phyloP scores from a whole-genome alignment of 163 green algal genomes.

The Scenedesmus sp. region DNA sequence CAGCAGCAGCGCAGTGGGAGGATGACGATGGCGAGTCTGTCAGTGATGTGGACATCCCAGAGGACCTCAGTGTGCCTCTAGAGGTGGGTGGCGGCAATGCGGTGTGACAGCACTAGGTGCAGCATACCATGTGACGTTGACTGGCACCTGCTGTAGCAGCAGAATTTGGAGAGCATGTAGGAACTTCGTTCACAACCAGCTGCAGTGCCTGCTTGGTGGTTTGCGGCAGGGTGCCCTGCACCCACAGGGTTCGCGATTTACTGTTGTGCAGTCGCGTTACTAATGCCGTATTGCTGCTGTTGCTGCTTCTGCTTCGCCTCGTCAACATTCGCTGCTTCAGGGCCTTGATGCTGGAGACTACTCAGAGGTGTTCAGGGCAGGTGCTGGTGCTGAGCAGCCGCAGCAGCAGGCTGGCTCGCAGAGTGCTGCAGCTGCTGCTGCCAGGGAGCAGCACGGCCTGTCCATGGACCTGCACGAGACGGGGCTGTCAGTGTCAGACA shows the following conservation, averaged over 20 bases:
- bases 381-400: not conserved
- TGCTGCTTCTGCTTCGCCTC: not conserved
- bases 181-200: too few species aligned
- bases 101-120: not conserved
- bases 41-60: constrained; percentile 35
- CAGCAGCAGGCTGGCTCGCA: not conserved
- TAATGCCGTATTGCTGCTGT: not conserved
- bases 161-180: too few species aligned
- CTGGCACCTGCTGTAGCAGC: not conserved
- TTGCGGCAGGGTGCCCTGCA: not conserved
- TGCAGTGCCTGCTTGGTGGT: too few species aligned
- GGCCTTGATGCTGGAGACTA: not conserved
- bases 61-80: constrained; percentile 26
- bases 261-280: not conserved
- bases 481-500: not conserved
- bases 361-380: constrained; percentile 4
- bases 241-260: not conserved
- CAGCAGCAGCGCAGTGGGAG: constrained; percentile 4
- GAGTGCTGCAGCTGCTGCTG: not conserved
- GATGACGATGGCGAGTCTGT: not conserved
- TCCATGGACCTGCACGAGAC: constrained; percentile 8
- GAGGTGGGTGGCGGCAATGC: constrained; percentile 5
- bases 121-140: not conserved
- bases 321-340: not conserved
- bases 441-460: not conserved